Base-by-base conservation (phyloP, 805 yeast genomes). In the Candida broadrunensis region DNA sequence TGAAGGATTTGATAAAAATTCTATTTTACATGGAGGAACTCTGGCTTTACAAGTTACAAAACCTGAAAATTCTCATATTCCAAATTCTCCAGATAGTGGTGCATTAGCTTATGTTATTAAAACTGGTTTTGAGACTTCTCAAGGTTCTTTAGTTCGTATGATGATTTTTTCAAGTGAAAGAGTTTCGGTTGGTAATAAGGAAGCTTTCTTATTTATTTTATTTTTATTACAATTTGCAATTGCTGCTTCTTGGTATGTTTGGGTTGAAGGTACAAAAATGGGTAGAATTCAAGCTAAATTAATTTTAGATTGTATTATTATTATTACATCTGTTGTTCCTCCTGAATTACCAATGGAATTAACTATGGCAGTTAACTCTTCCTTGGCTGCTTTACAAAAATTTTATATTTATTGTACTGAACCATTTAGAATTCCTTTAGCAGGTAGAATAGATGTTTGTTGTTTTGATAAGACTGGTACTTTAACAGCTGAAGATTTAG, bases 391-490 rank as follows among this genome's bases (percentile, higher is more conserved):
- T 2, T 75, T 93, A 49, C 81, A 85, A 53, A 93, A 93, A 65
- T 83, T 75, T 61, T 90, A 83, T 61, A 83, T 93, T 47, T 93
- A 85, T 72, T 93, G 99, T 73, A 93, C 99, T 33, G 99, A 93
- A 65, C 99, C 99, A 14, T 93, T 93, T 73, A 80, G 99, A 70
- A 90, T 93, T 51, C 98, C 99, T 40, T 80, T 85, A 58, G 99
- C 98, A 42, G 99, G 99, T 54, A 83, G 98, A 70, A 81, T 93
- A 45, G 99, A 93, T 64, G 96, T 93, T 39, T 93, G 99, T 71
- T 93, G 98, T 72, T 93, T 93, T 54, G 99, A 93, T 67, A 93
- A 93, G 60, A 93, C 99, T 37, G 99, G 99, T 65, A 93, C 99
- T 38, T 77, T 93, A 55, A 93, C 99, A 25, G 97, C 95, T 45